Base-by-base conservation (phyloP, 768 basidiomycete species). In the Galerina marginata region DNA sequence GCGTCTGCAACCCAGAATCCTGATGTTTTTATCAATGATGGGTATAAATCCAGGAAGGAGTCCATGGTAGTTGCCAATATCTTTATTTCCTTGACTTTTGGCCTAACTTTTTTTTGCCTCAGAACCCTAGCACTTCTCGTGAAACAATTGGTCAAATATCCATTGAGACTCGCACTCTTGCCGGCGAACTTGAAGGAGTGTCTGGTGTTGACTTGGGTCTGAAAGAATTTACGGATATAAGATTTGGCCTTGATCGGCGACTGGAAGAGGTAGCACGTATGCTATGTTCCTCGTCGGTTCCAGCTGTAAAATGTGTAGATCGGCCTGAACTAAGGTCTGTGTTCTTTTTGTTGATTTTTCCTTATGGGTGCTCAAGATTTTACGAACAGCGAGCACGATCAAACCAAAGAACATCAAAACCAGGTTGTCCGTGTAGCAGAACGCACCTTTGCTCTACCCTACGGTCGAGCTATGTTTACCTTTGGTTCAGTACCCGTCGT, bases 181-280 rank as follows among this genome's bases (percentile, higher is more conserved):
- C 81, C 38, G 69, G 85, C 43, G 87, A 90, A 65, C 70, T 84
- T 1, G 82, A 86, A 53, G 76, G 79, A 4, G 80, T 86, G 12
- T 83, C 90, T 6, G 91, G 91, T 0, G 88, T 91, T 9, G 91
- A 93, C 56, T 74, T 93, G 4, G 86, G 87, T 51, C 73, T 88
- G 39, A 84, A 89, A 48, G 88, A 90, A 50, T 90, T 92, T 74
- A 86, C 91, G 0, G 86, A 87, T 53, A 90, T 95, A 50, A 86
- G 96, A 3, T 98, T 98, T 68, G 92, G 92, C 6, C 87, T 92
- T 62, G 97, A 99, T 75, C 84, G 91, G 16, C 83, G 96, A 39
- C 72, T 99, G 36, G 92, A 95, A 46, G 97, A 99, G 71, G 95
- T 96, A 4, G 89, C 90, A 11, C 84, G 94, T 1, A 92, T 99